Evolutionary conservation across 73 alveolate genomes (phyloP).

Genomic region (Durusdinium trenchii): DNA sequence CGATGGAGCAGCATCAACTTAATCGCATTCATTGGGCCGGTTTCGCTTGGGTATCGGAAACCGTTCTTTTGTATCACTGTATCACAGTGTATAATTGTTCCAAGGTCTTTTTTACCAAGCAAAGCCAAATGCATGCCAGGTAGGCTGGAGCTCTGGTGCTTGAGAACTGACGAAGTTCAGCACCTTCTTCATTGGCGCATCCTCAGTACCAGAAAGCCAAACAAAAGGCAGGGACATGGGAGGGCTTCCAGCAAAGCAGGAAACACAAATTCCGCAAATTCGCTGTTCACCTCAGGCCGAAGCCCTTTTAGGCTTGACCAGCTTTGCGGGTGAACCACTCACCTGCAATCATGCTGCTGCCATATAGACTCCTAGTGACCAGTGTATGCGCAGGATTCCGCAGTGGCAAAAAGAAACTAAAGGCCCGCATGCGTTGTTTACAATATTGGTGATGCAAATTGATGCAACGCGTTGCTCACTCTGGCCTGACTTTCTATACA

Average conservation of each 20-base stretch:
- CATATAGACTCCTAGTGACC: too few species aligned
- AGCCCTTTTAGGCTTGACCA: conserved; percentile 1
- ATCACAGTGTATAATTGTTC: neutral
- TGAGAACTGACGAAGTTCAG: conserved; percentile 38
- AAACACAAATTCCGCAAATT: neutral
- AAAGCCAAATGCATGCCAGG: neutral
- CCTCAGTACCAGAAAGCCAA: neutral
- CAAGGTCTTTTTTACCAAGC: neutral
- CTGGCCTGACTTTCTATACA: too few species aligned
- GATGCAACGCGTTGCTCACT: too few species aligned
- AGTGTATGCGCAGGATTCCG: too few species aligned
- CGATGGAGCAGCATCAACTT: too few species aligned
- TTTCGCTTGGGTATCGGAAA: too few species aligned
- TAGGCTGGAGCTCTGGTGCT: neutral
- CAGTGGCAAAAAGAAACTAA: too few species aligned
- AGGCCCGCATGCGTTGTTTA: too few species aligned
- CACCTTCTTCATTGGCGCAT: conserved; percentile 73
- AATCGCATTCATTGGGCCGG: too few species aligned
- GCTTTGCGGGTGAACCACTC: neutral
- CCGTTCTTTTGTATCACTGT: too few species aligned
- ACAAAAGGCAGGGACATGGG: neutral
- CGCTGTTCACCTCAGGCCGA: neutral
- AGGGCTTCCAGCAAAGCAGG: neutral
- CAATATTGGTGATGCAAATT: too few species aligned
- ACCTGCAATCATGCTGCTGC: too few species aligned